phyloP scores from a whole-genome alignment of 208 protist species.

The Trichomonas gallinae region DNA sequence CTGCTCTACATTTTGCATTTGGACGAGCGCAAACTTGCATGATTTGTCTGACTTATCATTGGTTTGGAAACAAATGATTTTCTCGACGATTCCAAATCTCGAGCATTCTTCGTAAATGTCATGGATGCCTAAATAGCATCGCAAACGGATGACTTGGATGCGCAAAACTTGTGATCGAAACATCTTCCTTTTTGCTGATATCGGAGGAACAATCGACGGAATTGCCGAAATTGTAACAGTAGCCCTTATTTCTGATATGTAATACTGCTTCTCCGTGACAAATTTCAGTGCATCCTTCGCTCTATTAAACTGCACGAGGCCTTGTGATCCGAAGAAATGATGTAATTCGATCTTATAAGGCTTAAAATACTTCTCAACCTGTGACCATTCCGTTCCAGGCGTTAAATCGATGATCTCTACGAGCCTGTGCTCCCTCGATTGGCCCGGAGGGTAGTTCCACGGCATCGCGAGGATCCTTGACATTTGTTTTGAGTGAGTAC shows the following conservation, averaged over 20 bases:
- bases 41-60: not conserved
- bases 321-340: not conserved
- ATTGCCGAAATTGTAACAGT: not conserved
- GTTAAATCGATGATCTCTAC: not conserved
- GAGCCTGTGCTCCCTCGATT: not conserved
- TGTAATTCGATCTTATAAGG: not conserved
- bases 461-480: not conserved
- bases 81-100: not conserved
- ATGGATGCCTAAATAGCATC: not conserved
- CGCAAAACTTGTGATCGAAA: not conserved
- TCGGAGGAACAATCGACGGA: not conserved
- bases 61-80: not conserved
- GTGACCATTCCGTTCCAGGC: not conserved
- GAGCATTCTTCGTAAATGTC: slow-evolving; percentile 12
- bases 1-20: not conserved
- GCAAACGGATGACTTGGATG: not conserved
- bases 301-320: not conserved
- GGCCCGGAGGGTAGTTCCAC: not conserved
- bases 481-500: not conserved
- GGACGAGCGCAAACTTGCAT: not conserved
- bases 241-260: not conserved
- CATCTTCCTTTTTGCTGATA: not conserved
- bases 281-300: not conserved
- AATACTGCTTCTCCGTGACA: not conserved
- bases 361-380: not conserved